Conservation (phyloP, 2,329 filamentous ascomycete species). For the Colletotrichum filicis region DNA sequence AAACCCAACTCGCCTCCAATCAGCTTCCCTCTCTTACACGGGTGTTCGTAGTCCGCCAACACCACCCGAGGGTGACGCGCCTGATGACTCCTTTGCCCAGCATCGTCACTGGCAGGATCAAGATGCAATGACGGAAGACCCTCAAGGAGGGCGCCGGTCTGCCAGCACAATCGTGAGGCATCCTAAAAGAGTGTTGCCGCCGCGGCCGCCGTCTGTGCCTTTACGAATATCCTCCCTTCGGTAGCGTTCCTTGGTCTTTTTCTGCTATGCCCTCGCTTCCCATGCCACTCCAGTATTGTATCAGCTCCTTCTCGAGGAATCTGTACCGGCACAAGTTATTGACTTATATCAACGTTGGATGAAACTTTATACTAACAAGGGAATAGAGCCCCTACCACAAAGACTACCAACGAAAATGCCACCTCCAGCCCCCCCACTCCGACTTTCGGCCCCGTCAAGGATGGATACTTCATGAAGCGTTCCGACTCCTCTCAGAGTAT, state of each 20-base stretch:
- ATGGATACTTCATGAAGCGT: constrained; percentile 29
- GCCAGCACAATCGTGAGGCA: constrained; percentile 19
- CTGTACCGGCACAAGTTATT: constrained; percentile 7
- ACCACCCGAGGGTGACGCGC: constrained; percentile 25
- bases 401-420: constrained; percentile 31
- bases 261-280: constrained; percentile 1
- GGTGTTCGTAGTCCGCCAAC: constrained; percentile 35
- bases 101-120: constrained; percentile 14
- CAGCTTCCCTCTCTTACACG: constrained; percentile 33
- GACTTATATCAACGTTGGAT: background rate
- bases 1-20: constrained; percentile 20
- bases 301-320: constrained; percentile 11
- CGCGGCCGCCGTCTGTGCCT: constrained; percentile 26
- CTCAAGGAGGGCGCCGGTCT: constrained; percentile 31
- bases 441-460: constrained; percentile 31
- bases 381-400: constrained; percentile 24
- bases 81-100: constrained; percentile 27
- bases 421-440: constrained; percentile 26
- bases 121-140: constrained; percentile 12
- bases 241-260: constrained; percentile 19
- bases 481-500: constrained; percentile 28
- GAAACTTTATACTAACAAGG: background rate
- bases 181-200: constrained; percentile 25
- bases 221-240: constrained; percentile 29
- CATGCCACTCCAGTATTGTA: constrained; percentile 25